Evolutionary conservation across 768 basidiomycete genomes (phyloP), one percentile per base, ranked within the genome.

Genomic region (Termitomyces sp.): DNA sequence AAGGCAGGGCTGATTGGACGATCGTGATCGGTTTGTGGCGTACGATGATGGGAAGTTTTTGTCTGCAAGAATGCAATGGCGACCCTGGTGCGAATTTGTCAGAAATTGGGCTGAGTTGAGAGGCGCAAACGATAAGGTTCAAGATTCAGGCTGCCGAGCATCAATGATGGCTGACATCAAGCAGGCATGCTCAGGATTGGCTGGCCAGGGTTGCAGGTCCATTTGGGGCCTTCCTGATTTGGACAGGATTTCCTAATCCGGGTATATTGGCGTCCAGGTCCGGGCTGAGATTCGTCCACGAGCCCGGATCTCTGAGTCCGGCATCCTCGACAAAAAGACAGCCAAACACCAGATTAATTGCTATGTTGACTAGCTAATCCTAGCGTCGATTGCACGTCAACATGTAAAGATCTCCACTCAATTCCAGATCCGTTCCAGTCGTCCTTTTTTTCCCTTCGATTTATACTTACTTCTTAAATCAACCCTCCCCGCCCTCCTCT

Each of bases 1-100:
- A 83, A 80, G 66, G 83, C 84, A 34, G 81, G 83, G 13, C 66
- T 81, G 56, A 72, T 50, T 44, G 37, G 51, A 29, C 51, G 64
- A 68, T 65, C 60, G 60, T 65, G 61, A 62, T 66, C 54, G 62
- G 34, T 22, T 47, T 61, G 62, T 63, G 64, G 62, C 62, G 59
- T 61, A 63, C 26, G 33, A 52, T 56, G 55, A 57, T 61, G 57
- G 46, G 13, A 49, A 33, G 44, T 28, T 39, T 41, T 41, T 49
- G 47, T 47, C 16, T 48, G 48, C 29, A 49, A 33, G 48, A 49
- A 49, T 49, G 48, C 48, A 49, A 22, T 20, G n/a, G 20, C 31
- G 48, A 15, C 48, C 48, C 34, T 52, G 12, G 51, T 41, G 37
- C 10, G 36, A 29, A 28, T 4, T 7, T 52, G 51, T 20, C 36